A percentile compares a stretch with the other conserved stretches of the same genome.
These are phyloP conservation scores for Arachis stenosperma DNA, from an alignment of 306 rosid species.

Conservation along the genomic window DNA sequence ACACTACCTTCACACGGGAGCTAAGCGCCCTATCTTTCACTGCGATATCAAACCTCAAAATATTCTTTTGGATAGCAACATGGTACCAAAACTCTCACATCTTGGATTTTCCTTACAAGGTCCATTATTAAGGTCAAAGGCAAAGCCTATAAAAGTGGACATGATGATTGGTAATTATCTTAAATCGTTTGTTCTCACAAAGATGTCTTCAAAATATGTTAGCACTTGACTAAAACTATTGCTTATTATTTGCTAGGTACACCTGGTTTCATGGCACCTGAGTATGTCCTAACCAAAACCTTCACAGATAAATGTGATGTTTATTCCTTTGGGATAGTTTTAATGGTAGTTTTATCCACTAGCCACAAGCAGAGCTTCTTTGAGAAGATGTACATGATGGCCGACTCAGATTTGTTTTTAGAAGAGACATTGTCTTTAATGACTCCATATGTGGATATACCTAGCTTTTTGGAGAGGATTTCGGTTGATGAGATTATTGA, in stretches of 20 bases:
- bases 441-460: background rate
- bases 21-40: conserved; percentile 25
- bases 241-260: background rate
- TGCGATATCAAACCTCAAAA: background rate
- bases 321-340: background rate
- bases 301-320: background rate
- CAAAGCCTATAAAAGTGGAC: conserved; percentile 5
- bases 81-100: conserved; percentile 6
- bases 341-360: background rate
- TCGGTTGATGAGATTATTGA: conserved; percentile 24
- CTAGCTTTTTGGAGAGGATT: background rate
- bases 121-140: background rate
- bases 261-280: background rate
- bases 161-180: background rate
- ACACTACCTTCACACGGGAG: conserved; percentile 42
- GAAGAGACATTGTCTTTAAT: background rate
- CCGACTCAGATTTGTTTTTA: background rate
- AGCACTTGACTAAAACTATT: background rate
- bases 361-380: background rate
- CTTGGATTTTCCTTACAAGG: background rate
- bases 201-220: background rate
- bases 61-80: conserved; percentile 9
- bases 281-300: background rate
- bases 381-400: background rate
- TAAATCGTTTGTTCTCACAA: background rate